These are phyloP conservation scores for Ustilago nuda DNA, from an alignment of 1,284 basidiomycete genomes.

Conservation along the genomic window DNA sequence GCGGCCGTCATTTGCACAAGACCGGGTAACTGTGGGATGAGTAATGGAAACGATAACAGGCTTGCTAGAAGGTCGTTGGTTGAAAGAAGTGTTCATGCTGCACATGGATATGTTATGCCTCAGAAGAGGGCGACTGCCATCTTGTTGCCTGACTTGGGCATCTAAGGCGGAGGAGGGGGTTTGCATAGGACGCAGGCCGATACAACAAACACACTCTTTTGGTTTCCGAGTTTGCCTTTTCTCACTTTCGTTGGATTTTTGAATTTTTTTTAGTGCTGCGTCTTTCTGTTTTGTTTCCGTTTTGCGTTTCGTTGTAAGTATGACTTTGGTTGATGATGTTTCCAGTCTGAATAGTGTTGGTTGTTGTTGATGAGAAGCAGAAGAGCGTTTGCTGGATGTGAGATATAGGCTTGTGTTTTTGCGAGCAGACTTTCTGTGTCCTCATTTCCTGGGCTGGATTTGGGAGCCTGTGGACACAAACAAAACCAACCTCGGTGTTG, in stretches of 20 bases:
- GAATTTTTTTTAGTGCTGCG: not conserved
- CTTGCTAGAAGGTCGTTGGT: constrained; percentile 24
- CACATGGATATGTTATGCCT: constrained; percentile 20
- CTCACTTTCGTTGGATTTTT: not conserved
- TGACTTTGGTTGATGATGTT: not conserved
- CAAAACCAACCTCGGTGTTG: not conserved
- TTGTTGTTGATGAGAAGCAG: too few species aligned
- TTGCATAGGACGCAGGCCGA: not conserved
- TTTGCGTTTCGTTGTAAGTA: constrained; percentile 7
- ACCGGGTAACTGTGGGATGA: constrained; percentile 25
- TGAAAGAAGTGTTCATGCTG: constrained; percentile 16
- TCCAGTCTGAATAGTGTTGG: too few species aligned
- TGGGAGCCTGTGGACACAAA: not conserved
- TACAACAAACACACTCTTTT: constrained; percentile 14
- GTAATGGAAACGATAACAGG: constrained; percentile 13
- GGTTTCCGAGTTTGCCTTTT: not conserved
- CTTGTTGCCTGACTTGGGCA: constrained; percentile 35
- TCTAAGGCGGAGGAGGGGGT: constrained; percentile 11
- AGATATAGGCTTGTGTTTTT: not conserved
- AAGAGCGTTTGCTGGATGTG: too few species aligned
- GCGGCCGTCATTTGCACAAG: constrained; percentile 55
- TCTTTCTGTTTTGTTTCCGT: not conserved
- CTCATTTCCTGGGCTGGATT: not conserved
- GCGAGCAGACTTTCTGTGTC: not conserved
- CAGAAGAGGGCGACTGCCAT: constrained; percentile 25